A percentile compares a stretch with the other conserved stretches of the same genome.
These are phyloP conservation scores for Closterium sp. DNA, from an alignment of 139 green algal genomes.

Conservation along the genomic window DNA sequence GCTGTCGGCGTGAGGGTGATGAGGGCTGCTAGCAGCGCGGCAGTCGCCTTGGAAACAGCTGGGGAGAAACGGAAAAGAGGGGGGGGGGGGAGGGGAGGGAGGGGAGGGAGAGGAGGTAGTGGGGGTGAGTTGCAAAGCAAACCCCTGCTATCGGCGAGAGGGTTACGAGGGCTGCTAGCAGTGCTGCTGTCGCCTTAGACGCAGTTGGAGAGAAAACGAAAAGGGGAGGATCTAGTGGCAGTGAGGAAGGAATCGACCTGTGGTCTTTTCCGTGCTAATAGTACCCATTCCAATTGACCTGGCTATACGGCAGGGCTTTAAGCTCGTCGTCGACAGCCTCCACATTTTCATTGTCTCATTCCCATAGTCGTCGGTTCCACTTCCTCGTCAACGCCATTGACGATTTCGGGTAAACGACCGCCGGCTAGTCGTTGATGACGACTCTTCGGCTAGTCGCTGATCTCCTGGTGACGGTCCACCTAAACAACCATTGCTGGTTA, in stretches of 20 bases:
- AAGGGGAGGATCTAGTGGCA: background rate
- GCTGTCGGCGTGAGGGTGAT: background rate
- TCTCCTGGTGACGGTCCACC: background rate
- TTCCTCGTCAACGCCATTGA: too few species aligned
- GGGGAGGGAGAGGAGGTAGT: too few species aligned
- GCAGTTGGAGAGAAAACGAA: background rate
- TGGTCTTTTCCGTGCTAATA: too few species aligned
- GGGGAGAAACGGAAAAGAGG: too few species aligned
- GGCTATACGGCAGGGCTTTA: background rate
- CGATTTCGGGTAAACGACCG: too few species aligned
- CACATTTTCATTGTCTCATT: background rate
- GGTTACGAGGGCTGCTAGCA: background rate
- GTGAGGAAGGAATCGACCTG: background rate
- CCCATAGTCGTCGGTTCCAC: background rate
- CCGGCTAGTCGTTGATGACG: too few species aligned
- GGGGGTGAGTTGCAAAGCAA: background rate
- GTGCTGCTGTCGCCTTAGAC: background rate
- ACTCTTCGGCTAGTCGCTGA: too few species aligned
- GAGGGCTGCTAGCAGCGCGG: background rate
- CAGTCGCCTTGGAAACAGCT: background rate
- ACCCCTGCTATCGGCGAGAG: background rate
- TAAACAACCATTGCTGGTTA: background rate
- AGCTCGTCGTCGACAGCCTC: background rate
- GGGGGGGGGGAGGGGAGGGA: too few species aligned
- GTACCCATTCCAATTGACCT: too few species aligned